A percentile compares a stretch with the other conserved stretches of the same genome.
phyloP scores from a whole-genome alignment of 305 asterid species.

The Plantago lanceolata region DNA sequence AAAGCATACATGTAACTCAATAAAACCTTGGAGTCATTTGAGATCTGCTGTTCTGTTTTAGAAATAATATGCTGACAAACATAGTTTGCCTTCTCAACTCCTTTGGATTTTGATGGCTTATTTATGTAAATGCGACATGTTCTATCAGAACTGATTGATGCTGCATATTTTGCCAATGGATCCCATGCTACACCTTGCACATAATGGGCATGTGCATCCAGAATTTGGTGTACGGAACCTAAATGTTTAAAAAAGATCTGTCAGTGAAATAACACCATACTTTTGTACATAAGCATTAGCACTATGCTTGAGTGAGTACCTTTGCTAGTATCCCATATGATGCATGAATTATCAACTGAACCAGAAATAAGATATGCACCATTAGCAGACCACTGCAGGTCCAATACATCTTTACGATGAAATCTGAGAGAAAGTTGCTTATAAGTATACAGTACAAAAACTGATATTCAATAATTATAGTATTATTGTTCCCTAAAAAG shows the following conservation, averaged over 20 bases:
- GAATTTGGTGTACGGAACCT: conserved; percentile 84
- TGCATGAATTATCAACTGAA: conserved; percentile 93
- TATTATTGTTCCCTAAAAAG: background rate
- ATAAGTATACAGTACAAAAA: conserved; percentile 15
- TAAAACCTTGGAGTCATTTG: conserved; percentile 83
- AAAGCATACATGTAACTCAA: conserved; percentile 6
- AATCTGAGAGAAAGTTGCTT: conserved; percentile 49
- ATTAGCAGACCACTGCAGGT: conserved; percentile 86
- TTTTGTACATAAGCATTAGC: conserved; percentile 10
- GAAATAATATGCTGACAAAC: conserved; percentile 80
- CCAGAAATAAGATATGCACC: conserved; percentile 82
- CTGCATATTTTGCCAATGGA: conserved; percentile 77
- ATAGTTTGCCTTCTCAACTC: conserved; percentile 65
- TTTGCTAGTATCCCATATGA: conserved; percentile 86
- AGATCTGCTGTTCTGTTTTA: conserved; percentile 52
- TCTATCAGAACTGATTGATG: conserved; percentile 96
- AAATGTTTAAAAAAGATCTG: conserved; percentile 24
- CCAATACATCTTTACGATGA: conserved; percentile 94
- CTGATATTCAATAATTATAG: background rate
- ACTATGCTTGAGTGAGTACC: conserved; percentile 37
- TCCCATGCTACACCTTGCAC: conserved; percentile 99
- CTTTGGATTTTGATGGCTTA: conserved; percentile 77
- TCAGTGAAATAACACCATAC: conserved; percentile 1
- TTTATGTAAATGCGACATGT: conserved; percentile 76
- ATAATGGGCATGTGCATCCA: conserved; percentile 90